A percentile compares a stretch with the other conserved stretches of the same genome.
Evolutionary conservation across 2,329 filamentous ascomycete genomes (phyloP).

Genomic region (Thielaviopsis ethacetica): DNA sequence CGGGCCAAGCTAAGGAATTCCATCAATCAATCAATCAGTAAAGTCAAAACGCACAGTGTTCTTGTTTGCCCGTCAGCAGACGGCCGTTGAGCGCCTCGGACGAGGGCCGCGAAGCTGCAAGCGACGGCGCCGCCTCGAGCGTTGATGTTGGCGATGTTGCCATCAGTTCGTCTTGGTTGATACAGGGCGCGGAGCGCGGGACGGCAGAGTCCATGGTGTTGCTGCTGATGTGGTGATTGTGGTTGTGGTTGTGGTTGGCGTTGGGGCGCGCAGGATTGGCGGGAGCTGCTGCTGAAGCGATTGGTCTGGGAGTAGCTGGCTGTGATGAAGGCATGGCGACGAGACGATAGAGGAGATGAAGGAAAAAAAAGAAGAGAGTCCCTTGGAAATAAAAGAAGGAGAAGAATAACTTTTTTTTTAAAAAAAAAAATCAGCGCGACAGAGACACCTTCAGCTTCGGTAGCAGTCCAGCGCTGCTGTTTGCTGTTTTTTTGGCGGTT

Average conservation of each 20-base stretch:
- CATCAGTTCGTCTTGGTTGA: not conserved
- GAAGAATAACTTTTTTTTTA: not conserved
- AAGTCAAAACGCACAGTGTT: slow-evolving; percentile 56
- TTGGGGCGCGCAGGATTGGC: not conserved
- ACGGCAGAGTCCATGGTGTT: not conserved
- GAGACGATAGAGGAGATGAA: not conserved
- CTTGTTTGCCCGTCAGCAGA: slow-evolving; percentile 81
- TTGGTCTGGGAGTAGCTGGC: not conserved
- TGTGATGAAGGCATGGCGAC: not conserved
- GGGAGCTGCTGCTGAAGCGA: not conserved
- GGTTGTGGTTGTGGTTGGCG: not conserved
- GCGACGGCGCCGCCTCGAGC: not conserved
- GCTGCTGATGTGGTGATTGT: not conserved
- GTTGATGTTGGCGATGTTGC: not conserved
- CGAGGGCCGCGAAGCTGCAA: slow-evolving; percentile 3
- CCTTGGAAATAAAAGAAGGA: not conserved
- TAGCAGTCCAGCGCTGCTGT: not conserved
- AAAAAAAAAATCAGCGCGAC: not conserved
- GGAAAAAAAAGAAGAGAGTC: not conserved
- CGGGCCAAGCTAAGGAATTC: not conserved
- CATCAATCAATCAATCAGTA: not conserved
- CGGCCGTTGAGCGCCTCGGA: slow-evolving; percentile 17
- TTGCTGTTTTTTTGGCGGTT: not conserved
- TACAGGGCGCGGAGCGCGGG: slow-evolving; percentile 2
- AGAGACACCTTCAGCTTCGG: not conserved